Evolutionary conservation across 1,284 basidiomycete genomes (phyloP).

Genomic region (Apiotrichum veenhuisii): DNA sequence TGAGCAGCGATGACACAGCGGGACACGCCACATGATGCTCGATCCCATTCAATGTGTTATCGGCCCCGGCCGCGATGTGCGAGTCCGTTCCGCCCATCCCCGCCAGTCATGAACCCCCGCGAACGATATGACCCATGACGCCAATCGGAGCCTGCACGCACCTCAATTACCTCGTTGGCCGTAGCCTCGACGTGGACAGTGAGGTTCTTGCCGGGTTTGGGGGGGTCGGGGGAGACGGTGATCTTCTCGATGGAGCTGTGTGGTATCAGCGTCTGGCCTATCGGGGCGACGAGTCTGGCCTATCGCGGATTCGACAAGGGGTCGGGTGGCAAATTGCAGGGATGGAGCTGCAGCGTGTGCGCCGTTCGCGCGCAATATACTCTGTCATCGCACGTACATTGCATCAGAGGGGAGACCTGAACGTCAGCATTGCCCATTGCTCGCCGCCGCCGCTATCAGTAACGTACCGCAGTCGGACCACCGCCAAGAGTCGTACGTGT

Average conservation of each 20-base stretch:
- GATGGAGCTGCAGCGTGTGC: too few species aligned
- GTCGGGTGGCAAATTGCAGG: conserved; percentile 2
- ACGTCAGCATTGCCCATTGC: conserved; percentile 1
- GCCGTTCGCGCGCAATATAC: background rate
- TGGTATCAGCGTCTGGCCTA: background rate
- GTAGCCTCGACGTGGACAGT: conserved; percentile 70
- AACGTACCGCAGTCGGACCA: conserved; percentile 50
- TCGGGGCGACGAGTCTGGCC: background rate
- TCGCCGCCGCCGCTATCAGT: background rate
- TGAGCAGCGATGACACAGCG: background rate
- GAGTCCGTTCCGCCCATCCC: background rate
- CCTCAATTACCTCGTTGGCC: conserved; percentile 63
- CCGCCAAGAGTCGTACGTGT: conserved; percentile 44
- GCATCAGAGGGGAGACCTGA: conserved; percentile 46
- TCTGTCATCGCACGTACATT: conserved; percentile 32
- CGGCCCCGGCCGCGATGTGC: background rate
- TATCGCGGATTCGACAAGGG: too few species aligned
- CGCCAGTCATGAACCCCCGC: too few species aligned
- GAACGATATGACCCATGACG: too few species aligned
- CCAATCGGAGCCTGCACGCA: conserved; percentile 48
- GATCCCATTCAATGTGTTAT: background rate
- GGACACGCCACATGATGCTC: background rate
- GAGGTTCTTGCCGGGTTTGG: conserved; percentile 72
- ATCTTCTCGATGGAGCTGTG: conserved; percentile 60
- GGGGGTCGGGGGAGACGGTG: conserved; percentile 71